These are phyloP conservation scores for Candida cerambycidarum DNA, from an alignment of 805 yeast genomes.

Conservation along the genomic window DNA sequence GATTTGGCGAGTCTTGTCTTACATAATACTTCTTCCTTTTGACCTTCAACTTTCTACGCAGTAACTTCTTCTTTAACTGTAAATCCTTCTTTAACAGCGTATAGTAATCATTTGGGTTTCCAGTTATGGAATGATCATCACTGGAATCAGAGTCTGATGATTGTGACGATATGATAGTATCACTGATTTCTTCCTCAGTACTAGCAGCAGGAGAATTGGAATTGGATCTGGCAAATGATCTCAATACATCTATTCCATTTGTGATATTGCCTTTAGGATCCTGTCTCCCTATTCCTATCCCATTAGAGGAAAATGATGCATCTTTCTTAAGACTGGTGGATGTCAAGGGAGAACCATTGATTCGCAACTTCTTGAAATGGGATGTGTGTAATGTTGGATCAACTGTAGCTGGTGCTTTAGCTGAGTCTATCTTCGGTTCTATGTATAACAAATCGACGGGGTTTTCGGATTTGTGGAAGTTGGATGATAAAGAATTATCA, in stretches of 20 bases:
- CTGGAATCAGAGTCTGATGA: constrained; percentile 14
- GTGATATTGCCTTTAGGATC: not conserved
- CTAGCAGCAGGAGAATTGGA: constrained; percentile 12
- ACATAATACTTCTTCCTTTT: not conserved
- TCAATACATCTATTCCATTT: constrained; percentile 6
- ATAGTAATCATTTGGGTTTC: constrained; percentile 17
- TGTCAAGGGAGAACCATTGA: constrained; percentile 37
- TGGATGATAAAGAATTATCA: constrained; percentile 14
- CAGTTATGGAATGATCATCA: constrained; percentile 2
- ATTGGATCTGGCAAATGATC: not conserved
- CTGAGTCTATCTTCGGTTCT: constrained; percentile 4
- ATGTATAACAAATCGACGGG: constrained; percentile 18
- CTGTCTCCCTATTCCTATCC: constrained; percentile 2
- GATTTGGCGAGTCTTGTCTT: constrained; percentile 28
- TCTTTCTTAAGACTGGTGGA: constrained; percentile 12
- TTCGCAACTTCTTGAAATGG: constrained; percentile 43
- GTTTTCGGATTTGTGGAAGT: constrained; percentile 17
- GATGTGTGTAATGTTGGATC: constrained; percentile 34
- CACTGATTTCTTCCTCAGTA: constrained; percentile 21
- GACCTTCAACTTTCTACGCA: not conserved
- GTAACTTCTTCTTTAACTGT: constrained; percentile 15
- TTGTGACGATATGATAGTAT: constrained; percentile 12
- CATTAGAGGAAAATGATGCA: constrained; percentile 13
- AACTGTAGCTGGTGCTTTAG: constrained; percentile 39
- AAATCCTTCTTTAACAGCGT: constrained; percentile 16